phyloP scores from a whole-genome alignment of 495 filamentous ascomycete genomes.

The Xylaria telfairii region DNA sequence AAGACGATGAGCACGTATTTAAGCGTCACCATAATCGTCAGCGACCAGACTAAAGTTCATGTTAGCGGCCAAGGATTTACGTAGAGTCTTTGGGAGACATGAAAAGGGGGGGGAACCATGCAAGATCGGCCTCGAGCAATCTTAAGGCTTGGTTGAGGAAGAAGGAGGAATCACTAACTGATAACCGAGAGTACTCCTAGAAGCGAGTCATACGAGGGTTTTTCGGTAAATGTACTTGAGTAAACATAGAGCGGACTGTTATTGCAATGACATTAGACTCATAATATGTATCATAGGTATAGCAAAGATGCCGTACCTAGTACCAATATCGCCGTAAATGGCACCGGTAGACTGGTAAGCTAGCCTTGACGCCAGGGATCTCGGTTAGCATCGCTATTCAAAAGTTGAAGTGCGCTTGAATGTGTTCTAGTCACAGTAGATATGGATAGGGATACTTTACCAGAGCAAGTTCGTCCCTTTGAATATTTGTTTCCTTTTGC shows the following conservation, averaged over 20 bases:
- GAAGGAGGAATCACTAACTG: slow-evolving; percentile 27
- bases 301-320: slow-evolving; percentile 44
- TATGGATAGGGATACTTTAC: slow-evolving; percentile 31
- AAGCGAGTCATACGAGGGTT: slow-evolving; percentile 65
- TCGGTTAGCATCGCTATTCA: slow-evolving; percentile 23
- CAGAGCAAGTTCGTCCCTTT: slow-evolving; percentile 51
- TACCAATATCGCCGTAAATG: slow-evolving; percentile 81
- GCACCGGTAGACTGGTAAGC: slow-evolving; percentile 74
- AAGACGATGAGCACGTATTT: slow-evolving; percentile 77
- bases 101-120: not conserved
- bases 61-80: not conserved
- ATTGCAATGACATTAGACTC: not conserved
- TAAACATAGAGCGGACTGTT: slow-evolving; percentile 70
- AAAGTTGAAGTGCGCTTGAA: not conserved
- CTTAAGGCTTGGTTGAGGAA: not conserved
- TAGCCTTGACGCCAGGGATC: slow-evolving; percentile 46
- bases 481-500: slow-evolving; percentile 52
- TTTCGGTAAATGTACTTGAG: slow-evolving; percentile 68
- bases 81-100: not conserved
- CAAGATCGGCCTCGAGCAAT: not conserved
- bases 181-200: slow-evolving; percentile 75
- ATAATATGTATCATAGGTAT: not conserved
- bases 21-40: slow-evolving; percentile 74
- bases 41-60: slow-evolving; percentile 59
- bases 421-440: not conserved